phyloP scores from a whole-genome alignment of 1,284 basidiomycete genomes.

The Malassezia japonica region DNA sequence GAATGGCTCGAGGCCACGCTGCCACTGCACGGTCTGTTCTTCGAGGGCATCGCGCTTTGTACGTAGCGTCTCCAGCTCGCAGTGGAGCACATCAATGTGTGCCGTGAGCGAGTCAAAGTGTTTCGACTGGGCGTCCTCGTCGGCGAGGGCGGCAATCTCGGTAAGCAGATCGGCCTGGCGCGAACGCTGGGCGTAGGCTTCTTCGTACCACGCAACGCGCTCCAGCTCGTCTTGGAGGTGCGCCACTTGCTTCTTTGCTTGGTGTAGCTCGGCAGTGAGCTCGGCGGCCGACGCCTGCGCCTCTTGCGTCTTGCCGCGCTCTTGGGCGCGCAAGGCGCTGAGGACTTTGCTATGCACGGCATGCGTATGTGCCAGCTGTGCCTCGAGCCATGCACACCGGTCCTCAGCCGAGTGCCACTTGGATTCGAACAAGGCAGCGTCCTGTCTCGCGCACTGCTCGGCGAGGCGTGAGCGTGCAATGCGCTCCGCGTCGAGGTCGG shows the following conservation, averaged over 20 bases:
- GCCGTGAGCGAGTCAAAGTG: background rate
- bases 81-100: background rate
- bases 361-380: background rate
- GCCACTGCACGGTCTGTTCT: background rate
- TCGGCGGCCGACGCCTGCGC: background rate
- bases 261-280: too few species aligned
- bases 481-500: background rate
- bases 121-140: background rate
- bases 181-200: constrained; percentile 11
- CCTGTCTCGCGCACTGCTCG: background rate
- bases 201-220: constrained; percentile 10
- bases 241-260: background rate
- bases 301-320: background rate
- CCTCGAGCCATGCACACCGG: background rate
- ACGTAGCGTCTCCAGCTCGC: background rate
- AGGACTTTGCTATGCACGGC: constrained; percentile 1
- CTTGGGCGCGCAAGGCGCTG: background rate
- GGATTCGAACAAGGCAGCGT: background rate
- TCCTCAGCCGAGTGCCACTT: background rate
- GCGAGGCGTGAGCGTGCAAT: background rate
- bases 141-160: background rate
- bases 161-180: constrained; percentile 6
- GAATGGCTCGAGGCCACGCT: background rate
- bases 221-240: constrained; percentile 3
- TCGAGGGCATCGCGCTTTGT: background rate